Percentiles rank a stretch among this genome's conserved stretches.
Evolutionary conservation across 768 basidiomycete species (phyloP).

Genomic region (Daedalea quercina): DNA sequence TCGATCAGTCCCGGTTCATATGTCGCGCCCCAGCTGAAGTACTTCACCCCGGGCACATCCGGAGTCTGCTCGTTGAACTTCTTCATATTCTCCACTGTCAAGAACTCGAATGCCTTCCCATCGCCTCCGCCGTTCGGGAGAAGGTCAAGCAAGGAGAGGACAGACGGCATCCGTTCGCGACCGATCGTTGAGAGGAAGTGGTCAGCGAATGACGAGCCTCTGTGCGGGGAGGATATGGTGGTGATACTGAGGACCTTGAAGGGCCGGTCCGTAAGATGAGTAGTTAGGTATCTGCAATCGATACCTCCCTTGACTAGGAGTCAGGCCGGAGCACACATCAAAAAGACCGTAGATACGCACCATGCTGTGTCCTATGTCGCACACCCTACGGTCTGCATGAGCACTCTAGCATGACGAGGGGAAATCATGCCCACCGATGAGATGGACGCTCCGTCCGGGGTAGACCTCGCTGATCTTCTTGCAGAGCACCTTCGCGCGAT

Average conservation of each 20-base stretch:
- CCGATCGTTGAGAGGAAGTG: slow-evolving; percentile 80
- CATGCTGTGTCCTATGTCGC: slow-evolving; percentile 62
- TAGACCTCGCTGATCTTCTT: slow-evolving; percentile 73
- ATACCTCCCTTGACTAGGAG: slow-evolving; percentile 61
- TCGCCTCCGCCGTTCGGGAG: slow-evolving; percentile 92
- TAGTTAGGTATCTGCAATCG: slow-evolving; percentile 85
- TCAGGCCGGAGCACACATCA: neutral
- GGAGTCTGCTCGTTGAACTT: slow-evolving; percentile 85
- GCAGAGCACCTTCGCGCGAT: slow-evolving; percentile 88
- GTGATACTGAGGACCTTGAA: slow-evolving; percentile 86
- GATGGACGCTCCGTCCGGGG: slow-evolving; percentile 79
- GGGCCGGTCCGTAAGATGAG: slow-evolving; percentile 67
- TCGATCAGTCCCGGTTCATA: slow-evolving; percentile 89
- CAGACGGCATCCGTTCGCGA: slow-evolving; percentile 54
- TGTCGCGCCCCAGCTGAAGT: slow-evolving; percentile 93
- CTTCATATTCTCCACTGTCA: slow-evolving; percentile 82
- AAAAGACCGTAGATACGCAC: slow-evolving; percentile 29
- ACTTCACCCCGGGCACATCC: slow-evolving; percentile 70
- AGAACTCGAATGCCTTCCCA: slow-evolving; percentile 86
- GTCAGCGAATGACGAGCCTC: slow-evolving; percentile 90
- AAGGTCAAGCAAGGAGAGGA: slow-evolving; percentile 71
- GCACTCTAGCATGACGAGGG: slow-evolving; percentile 16
- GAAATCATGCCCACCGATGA: slow-evolving; percentile 51
- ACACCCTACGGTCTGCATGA: slow-evolving; percentile 18
- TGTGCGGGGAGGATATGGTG: slow-evolving; percentile 92